These are phyloP conservation scores for Marasmius fiardii DNA, from an alignment of 1,284 basidiomycete species.

Conservation along the genomic window DNA sequence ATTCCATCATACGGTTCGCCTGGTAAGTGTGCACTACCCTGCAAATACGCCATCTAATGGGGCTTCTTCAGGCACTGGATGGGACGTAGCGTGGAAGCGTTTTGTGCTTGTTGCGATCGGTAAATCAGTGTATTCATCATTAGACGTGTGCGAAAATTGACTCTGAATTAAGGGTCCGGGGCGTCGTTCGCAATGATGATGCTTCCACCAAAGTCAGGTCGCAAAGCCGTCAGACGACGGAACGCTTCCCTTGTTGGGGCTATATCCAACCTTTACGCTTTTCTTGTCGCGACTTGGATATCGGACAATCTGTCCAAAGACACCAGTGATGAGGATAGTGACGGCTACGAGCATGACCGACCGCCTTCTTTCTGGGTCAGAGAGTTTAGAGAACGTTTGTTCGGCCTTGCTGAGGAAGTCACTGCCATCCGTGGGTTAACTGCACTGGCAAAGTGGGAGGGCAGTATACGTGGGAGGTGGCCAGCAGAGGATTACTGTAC, in stretches of 20 bases:
- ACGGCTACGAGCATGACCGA: background rate
- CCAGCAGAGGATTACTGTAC: constrained; percentile 42
- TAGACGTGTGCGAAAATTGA: background rate
- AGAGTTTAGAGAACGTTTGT: constrained; percentile 28
- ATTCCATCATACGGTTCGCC: constrained; percentile 39
- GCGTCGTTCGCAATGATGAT: constrained; percentile 48
- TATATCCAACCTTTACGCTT: constrained; percentile 38
- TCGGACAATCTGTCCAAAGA: background rate
- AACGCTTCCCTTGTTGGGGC: constrained; percentile 38
- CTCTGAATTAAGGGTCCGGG: constrained; percentile 29
- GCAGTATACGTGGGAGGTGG: constrained; percentile 49
- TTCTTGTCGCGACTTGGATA: constrained; percentile 45
- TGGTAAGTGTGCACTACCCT: constrained; percentile 25
- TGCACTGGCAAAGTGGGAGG: constrained; percentile 42
- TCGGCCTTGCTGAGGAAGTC: constrained; percentile 34
- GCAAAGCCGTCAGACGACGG: constrained; percentile 43
- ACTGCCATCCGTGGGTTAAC: constrained; percentile 33
- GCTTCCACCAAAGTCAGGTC: constrained; percentile 46
- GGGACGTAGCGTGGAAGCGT: constrained; percentile 51
- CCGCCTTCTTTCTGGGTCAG: constrained; percentile 18
- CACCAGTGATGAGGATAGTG: background rate
- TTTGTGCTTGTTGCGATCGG: constrained; percentile 45
- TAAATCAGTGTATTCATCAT: constrained; percentile 14
- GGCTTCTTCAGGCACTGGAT: constrained; percentile 32
- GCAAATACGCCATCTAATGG: background rate